Base-by-base conservation (phyloP, 352 stramenopile species). In the Pythium sukuiense region DNA sequence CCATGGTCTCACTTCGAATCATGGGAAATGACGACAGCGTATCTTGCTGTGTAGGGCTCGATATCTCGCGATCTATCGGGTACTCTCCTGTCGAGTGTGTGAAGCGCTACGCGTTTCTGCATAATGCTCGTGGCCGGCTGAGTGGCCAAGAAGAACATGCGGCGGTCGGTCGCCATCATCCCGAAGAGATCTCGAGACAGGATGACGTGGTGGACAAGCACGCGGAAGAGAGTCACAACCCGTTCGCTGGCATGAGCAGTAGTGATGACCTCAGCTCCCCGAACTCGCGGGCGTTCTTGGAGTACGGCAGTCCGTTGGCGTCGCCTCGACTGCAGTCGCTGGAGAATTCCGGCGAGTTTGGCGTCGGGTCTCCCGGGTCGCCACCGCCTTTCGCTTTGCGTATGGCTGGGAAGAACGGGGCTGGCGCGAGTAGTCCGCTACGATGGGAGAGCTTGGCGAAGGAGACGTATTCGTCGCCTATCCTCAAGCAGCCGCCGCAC, bases 21-120 rank as follows among this genome's bases (percentile, higher is more conserved):
- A 6, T 16, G 16, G 20, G 35, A 24, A 24, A 54, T 20, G 26
- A 5, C 6, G 24, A 4, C 55, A 14, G 32, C 11, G 26, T 46
- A 12, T 2, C 18, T 35, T 30, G 9, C 30, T 57, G 41, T 48
- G 45, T 53, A 91, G 85, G 85, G 85, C 55, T 93, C 43, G 87
- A 92, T 27, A 81, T 95, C 29, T 86, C 83, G 26, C 67, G 75
- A 24, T 71, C 71, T 13, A 74, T 92, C 26, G 69, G 73, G 24
- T 78, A 77, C 27, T 87, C 83, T 20, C 87, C 87, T 1, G 74
- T 93, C 26, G 87, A 95, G 60, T 95, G 87, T 49, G 83, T 90
- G 14, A 92, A 92, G 72, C 83, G 87, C 20, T 95, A 90, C 49
- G 87, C 87, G 26, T 75, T 88, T 55, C 63, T 93, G 48, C 80